Base-by-base conservation (phyloP, 306 rosid genomes). In the Carpinus fangiana region DNA sequence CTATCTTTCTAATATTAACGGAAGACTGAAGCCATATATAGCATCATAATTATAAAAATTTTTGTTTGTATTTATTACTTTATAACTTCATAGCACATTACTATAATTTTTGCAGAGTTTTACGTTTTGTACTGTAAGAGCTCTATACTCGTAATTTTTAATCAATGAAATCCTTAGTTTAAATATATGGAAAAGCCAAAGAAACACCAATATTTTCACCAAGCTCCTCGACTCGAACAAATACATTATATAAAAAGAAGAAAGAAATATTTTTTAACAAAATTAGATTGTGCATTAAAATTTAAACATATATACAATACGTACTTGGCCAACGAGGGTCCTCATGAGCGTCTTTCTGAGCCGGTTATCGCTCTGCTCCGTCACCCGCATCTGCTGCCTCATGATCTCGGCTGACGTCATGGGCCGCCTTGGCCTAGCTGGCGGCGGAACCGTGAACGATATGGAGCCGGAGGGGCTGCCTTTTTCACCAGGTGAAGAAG, bases 321-420 rank as follows among this genome's bases (percentile, higher is more conserved):
- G 38, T 91, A 95, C 99, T 84, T 93, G 98, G 88, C 99, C 99
- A n/a, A 93, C 91, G 5, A 95, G 90, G 52, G 93, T 90, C 78
- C 99, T 89, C 89, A 82, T 90, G 68, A 95, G 86, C 20, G 96
- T 91, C 86, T 93, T 95, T 75, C 99, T 78, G 0, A 95, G 78
- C 48, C 98, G 90, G 69, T 83, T 85, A 77, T 95, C 98, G 56
- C 93, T 91, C 76, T 89, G 96, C 84, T 95, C 99, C 5, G 97
- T 87, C 46, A 95, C 97, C 74, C 79, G 87, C 99, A 95, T 95
- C 59, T 95, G 98, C 28, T 93, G 98, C 76, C 98, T 89, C 99
- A 95, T 93, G 81, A 95, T 95, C 91, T 95, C 99, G 0, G 99
- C 99, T 0, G 99, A 95, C 10, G 99, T 95, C 99, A 95, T 93